Evolutionary conservation across 345 rosid genomes (phyloP).

Genomic region (Melastoma malabathricum): DNA sequence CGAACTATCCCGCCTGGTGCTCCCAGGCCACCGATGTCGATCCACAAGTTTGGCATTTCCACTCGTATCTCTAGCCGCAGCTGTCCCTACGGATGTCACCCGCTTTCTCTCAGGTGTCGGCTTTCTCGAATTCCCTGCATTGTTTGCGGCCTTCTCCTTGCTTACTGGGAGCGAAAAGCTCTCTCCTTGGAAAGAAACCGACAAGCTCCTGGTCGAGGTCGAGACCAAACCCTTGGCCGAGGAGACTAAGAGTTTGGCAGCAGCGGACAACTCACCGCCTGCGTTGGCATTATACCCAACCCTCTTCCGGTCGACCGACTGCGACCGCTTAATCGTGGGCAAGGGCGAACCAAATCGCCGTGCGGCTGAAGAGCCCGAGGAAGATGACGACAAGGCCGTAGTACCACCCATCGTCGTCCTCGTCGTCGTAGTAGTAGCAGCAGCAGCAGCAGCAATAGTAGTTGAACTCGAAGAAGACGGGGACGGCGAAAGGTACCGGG

Average conservation of each 20-base stretch:
- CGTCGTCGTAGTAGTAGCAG: conserved; percentile 29
- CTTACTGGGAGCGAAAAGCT: conserved; percentile 80
- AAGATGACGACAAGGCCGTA: conserved; percentile 23
- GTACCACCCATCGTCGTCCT: conserved; percentile 19
- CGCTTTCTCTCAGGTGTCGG: conserved; percentile 46
- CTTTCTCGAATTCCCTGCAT: conserved; percentile 33
- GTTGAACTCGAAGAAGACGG: conserved; percentile 38
- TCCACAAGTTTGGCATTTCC: conserved; percentile 44
- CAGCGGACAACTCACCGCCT: conserved; percentile 34
- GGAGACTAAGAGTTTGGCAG: conserved; percentile 44
- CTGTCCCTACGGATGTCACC: conserved; percentile 36
- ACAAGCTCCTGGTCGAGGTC: conserved; percentile 63
- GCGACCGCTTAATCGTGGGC: conserved; percentile 55
- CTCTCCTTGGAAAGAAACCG: conserved; percentile 90
- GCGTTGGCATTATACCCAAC: conserved; percentile 17
- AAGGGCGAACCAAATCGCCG: conserved; percentile 44
- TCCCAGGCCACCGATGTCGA: conserved; percentile 65
- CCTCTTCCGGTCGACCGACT: conserved; percentile 65
- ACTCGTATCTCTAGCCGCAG: conserved; percentile 38
- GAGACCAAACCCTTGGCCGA: conserved; percentile 46
- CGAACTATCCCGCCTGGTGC: conserved; percentile 31
- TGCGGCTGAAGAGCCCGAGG: conserved; percentile 30
- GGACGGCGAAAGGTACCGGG: conserved; percentile 82
- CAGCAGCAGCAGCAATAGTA: no score
- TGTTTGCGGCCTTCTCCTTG: conserved; percentile 45